Evolutionary conservation across 129 eudicot genomes (phyloP), one percentile per base, ranked within the genome.

Genomic region (Escallonia herrerae): DNA sequence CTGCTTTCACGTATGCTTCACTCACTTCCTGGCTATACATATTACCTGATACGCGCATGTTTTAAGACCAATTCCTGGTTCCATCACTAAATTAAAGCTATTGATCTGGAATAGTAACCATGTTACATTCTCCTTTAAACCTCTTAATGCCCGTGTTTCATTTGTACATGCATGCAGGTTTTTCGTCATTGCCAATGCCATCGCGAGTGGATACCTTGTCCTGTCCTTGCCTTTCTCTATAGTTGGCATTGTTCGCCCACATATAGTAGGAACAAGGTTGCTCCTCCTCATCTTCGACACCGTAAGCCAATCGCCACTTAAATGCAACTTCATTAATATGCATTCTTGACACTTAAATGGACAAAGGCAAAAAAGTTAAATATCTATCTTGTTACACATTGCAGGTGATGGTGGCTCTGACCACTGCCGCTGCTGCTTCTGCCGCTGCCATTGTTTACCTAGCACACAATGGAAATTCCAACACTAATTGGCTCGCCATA

Each of bases 201-300:
- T 72, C 42, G 95, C 95, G 3, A 86, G 93, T 45, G 89, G 80
- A 6, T 90, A 90, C 86, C 70, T 90, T 5, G 95, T 90, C 13
- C 86, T 90, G 46, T 90, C 97, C 4, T 64, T 90, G 68, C 97
- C 95, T 2, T 84, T 90, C 82, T 87, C 97, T 56, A 75, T 90
- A 0, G 81, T 87, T 38, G 71, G 89, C 77, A 90, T 90, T 56
- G 90, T 90, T 74, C 88, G 93, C 45, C 95, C 97, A 15, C 85
- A 82, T 52, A 66, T 77, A 15, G 59, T 75, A 0, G 93, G 84
- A 57, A 81, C 79, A 45, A 78, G 86, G 76, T 72, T 87, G n/a
- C 84, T 90, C 58, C 97, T 90, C 56, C 82, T 90, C 66, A 63
- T 87, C 40, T 65, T 87, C 10, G 95, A 90, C 82, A 90, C 95